Evolutionary conservation across 1,284 basidiomycete genomes (phyloP), one percentile per base, ranked within the genome.

Genomic region (Golubevia sp.): DNA sequence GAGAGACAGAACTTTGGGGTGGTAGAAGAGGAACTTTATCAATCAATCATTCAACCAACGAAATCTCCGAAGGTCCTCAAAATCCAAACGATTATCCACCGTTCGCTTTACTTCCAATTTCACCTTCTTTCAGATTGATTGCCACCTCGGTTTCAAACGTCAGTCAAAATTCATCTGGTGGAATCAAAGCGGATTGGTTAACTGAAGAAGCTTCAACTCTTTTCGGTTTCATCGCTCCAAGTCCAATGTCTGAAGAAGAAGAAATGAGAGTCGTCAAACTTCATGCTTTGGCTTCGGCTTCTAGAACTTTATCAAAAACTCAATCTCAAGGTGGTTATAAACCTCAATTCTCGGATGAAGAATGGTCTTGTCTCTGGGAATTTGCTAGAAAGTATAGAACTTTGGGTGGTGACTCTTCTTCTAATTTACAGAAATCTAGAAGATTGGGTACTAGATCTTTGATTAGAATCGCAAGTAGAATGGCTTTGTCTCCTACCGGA

Each of bases 361-460:
- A 34, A 11, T 34, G 30, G 30, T 34, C 30, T 5, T 34, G 30
- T 34, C 11, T 34, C 4, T 34, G 30, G 26, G 64, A 67, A 2
- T 85, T 85, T 38, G 77, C 80, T 26, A 59, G 66, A 23, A 58
- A 64, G n/a, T 85, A 85, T 59, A 70, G 84, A 13, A 30, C 51
- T 8, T 66, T 77, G 23, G 70, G 69, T 25, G 67, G 73, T 3
- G 76, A 83, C 55, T 66, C 79, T 13, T 34, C 30, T 34, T 20
- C 59, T 6, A 63, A 66, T 23, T 65, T 83, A 2, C 68, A 70
- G 55, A 84, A 84, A 62, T 76, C 78, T 8, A 64, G 83, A 3
- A 61, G 83, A 20, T 66, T 85, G 3, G 84, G 84, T n/a, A 85
- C 84, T 25, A 70, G 78, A 3, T 75, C 77, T 52, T 70, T 85